Conservation (phyloP, 169 alveolate species). For the Theileria orientalis region DNA sequence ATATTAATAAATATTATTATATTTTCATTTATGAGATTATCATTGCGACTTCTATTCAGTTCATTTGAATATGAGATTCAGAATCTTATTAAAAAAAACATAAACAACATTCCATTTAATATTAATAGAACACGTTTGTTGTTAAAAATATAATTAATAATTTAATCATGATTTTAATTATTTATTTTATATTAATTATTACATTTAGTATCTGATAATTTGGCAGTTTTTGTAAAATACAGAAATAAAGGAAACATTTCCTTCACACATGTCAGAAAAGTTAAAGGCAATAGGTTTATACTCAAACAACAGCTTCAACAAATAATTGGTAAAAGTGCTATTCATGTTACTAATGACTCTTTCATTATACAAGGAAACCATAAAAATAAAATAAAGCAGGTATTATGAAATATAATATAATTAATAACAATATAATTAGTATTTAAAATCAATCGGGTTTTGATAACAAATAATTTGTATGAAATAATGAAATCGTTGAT, state of each 20-base stretch:
- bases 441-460: slow-evolving; percentile 57
- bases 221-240: slow-evolving; percentile 76
- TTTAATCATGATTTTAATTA: not conserved
- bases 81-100: slow-evolving; percentile 21
- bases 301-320: slow-evolving; percentile 66
- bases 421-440: too few relatives aligned
- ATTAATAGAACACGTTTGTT: slow-evolving; percentile 71
- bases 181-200: not conserved
- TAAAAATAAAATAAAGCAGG: slow-evolving; percentile 66
- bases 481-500: not conserved
- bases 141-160: not conserved
- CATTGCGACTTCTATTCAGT: not conserved
- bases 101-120: slow-evolving; percentile 68
- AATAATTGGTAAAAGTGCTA: slow-evolving; percentile 61
- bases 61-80: slow-evolving; percentile 24
- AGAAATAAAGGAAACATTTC: slow-evolving; percentile 65
- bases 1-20: too few relatives aligned
- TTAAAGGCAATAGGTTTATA: slow-evolving; percentile 69
- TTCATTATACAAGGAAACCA: slow-evolving; percentile 72
- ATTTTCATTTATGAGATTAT: slow-evolving; percentile 1
- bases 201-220: slow-evolving; percentile 72
- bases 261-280: slow-evolving; percentile 70
- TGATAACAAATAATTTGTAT: not conserved
- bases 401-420: slow-evolving; percentile 16
- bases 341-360: slow-evolving; percentile 58